These are phyloP conservation scores for Diaporthe australafricana DNA, from an alignment of 2,329 filamentous ascomycete species.

Conservation along the genomic window DNA sequence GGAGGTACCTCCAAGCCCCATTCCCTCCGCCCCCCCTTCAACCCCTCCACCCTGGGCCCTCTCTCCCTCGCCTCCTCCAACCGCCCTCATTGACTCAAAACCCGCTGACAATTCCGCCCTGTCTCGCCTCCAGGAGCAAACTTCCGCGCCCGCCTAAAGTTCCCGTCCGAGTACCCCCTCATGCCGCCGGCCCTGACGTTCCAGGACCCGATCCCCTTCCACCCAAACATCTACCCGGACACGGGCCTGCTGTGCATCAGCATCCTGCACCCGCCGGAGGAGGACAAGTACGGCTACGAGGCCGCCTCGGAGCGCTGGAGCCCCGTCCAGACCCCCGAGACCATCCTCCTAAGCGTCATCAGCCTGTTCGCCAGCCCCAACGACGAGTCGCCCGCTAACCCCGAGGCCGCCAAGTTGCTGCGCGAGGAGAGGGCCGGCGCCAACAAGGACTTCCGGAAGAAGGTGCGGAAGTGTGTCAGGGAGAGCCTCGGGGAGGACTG, in stretches of 20 bases:
- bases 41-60: not conserved
- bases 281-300: conserved; percentile 96
- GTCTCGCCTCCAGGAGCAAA: conserved; percentile 75
- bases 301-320: conserved; percentile 90
- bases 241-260: conserved; percentile 91
- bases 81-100: conserved; percentile 19
- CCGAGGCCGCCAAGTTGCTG: conserved; percentile 91
- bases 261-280: conserved; percentile 94
- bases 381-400: conserved; percentile 94
- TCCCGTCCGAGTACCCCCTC: conserved; percentile 87
- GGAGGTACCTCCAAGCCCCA: conserved; percentile 71
- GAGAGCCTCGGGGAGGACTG: conserved; percentile 83
- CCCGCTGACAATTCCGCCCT: not conserved
- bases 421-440: conserved; percentile 77
- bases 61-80: not conserved
- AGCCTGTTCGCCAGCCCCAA: conserved; percentile 93
- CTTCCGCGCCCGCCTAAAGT: conserved; percentile 86
- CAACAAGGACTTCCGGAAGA: conserved; percentile 79
- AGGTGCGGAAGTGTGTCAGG: conserved; percentile 81
- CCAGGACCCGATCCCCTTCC: conserved; percentile 84
- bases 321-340: conserved; percentile 94
- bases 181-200: conserved; percentile 92
- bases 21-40: not conserved
- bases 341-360: conserved; percentile 91
- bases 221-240: conserved; percentile 91